Evolutionary conservation across 768 basidiomycete species (phyloP).

Genomic region (Phlebiopsis gigantea): DNA sequence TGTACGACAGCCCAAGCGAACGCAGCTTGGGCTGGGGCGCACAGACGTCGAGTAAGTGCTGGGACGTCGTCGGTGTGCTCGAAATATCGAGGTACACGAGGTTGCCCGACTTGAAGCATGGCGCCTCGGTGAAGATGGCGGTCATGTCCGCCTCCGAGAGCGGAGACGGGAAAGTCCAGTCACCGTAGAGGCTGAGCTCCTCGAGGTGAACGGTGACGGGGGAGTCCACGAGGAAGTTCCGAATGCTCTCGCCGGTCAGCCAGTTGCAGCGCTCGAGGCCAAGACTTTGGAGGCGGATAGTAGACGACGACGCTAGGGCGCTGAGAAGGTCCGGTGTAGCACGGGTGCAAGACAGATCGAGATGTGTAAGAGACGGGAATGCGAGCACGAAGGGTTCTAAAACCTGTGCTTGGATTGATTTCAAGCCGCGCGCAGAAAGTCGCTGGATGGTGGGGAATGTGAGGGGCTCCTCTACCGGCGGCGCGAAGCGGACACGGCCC

Average conservation of each 20-base stretch:
- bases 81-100: constrained; percentile 90
- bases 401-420: constrained; percentile 64
- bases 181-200: constrained; percentile 88
- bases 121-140: constrained; percentile 65
- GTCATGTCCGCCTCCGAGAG: constrained; percentile 61
- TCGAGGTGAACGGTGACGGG: constrained; percentile 54
- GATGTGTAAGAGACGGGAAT: constrained; percentile 82
- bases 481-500: constrained; percentile 29
- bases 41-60: constrained; percentile 44
- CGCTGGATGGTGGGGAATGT: constrained; percentile 59
- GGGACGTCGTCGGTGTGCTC: constrained; percentile 64
- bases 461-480: constrained; percentile 43
- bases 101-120: constrained; percentile 70
- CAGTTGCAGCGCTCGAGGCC: constrained; percentile 84
- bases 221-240: constrained; percentile 64
- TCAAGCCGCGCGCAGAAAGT: constrained; percentile 59
- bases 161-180: constrained; percentile 75
- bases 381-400: constrained; percentile 72
- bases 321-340: constrained; percentile 69
- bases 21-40: constrained; percentile 69
- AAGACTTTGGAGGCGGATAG: constrained; percentile 69
- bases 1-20: constrained; percentile 86
- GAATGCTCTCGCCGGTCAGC: constrained; percentile 75
- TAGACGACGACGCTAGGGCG: constrained; percentile 55
- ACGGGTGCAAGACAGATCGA: constrained; percentile 90